Evolutionary conservation across 768 basidiomycete species (phyloP).

Genomic region (Suillus americanus): DNA sequence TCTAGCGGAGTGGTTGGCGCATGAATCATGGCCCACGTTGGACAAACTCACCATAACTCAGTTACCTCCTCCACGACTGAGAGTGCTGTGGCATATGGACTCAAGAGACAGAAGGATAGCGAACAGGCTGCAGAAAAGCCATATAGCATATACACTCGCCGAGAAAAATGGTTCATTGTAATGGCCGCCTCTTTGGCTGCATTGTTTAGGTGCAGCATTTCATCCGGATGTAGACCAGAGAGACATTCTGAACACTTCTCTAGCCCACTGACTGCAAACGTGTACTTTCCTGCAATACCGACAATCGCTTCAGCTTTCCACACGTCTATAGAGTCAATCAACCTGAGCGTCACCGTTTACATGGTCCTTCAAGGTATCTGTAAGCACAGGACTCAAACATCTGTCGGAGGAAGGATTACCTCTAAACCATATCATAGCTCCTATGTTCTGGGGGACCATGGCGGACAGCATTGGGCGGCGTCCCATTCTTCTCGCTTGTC

Average conservation of each 20-base stretch:
- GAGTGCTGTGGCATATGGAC: background rate
- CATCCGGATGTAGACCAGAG: background rate
- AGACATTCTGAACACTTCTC: background rate
- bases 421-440: slow-evolving; percentile 39
- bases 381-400: slow-evolving; percentile 21
- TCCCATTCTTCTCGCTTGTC: slow-evolving; percentile 60
- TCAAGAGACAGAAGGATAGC: background rate
- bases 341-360: slow-evolving; percentile 70
- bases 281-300: slow-evolving; percentile 82
- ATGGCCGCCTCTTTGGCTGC: slow-evolving; percentile 53
- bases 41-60: background rate
- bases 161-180: slow-evolving; percentile 73
- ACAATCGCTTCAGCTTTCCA: slow-evolving; percentile 57
- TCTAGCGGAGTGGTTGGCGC: background rate
- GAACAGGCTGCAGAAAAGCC: slow-evolving; percentile 13
- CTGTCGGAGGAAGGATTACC: background rate
- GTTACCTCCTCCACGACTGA: background rate
- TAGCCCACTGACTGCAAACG: slow-evolving; percentile 72
- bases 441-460: slow-evolving; percentile 60
- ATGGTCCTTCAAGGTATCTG: slow-evolving; percentile 51
- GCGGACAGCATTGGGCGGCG: slow-evolving; percentile 68
- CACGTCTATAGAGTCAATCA: slow-evolving; percentile 69
- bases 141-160: slow-evolving; percentile 50
- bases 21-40: background rate
- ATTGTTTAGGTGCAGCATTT: slow-evolving; percentile 52